Base-by-base conservation (phyloP, 2,329 filamentous ascomycete genomes). In the Colletotrichum lentis region DNA sequence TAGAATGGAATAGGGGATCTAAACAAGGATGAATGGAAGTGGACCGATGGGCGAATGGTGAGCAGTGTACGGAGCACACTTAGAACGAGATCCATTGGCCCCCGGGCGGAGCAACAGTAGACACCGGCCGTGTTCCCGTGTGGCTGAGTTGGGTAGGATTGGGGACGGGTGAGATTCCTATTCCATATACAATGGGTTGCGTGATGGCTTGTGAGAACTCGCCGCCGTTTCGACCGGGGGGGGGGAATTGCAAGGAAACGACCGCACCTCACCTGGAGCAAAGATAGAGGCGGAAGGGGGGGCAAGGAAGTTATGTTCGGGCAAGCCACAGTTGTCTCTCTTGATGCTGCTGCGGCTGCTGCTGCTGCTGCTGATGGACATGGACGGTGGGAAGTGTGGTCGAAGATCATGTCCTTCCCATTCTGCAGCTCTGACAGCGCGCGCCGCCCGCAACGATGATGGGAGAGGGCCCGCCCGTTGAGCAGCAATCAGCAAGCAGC, bases 81-180 rank as follows among this genome's bases (percentile, higher is more conserved):
- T n/a, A 24, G 22, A 35, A n/a, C 12, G 46, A 37, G 41, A 10
- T 14, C 18, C 54, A 58, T 59, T 67, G 54, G 61, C 16, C 39
- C 22, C 20, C 10, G 14, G n/a, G 47, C 35, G 37, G 49, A 58
- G 24, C 41, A 49, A 27, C 41, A 47, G 54, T 22, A 64, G 61
- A 50, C 46, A 24, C 24, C 41, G 44, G 27, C 49, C 43, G 6
- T 54, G 41, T 54, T 27, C 35, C 57, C 35, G 47, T 64, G 65
- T 24, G 24, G 35, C 56, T 64, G 41, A 47, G 53, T 58, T 54
- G 55, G 61, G 56, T 55, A 58, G 54, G 52, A 43, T 43, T 16
- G 46, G 41, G 37, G 54, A 54, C 65, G 65, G 65, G 61, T 59
- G 49, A 59, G 54, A 50, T 68, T 64, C 61, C 64, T 50, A 24